These are phyloP conservation scores for Cucumis cinereus DNA, from an alignment of 306 rosid species.

Conservation along the genomic window DNA sequence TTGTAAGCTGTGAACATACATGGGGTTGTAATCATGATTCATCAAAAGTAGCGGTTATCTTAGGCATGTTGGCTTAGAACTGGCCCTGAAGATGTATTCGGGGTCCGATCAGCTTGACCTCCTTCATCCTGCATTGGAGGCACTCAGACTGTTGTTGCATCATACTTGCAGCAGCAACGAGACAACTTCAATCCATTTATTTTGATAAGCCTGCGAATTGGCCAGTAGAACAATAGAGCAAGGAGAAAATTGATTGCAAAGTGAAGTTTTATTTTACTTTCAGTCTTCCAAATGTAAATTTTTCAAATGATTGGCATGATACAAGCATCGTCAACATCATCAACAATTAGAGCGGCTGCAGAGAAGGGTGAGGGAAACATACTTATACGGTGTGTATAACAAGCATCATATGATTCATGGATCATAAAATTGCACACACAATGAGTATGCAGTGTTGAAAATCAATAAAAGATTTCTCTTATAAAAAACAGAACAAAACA, in stretches of 20 bases:
- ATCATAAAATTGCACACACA: not conserved
- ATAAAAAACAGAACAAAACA: no score
- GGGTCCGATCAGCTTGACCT: no score
- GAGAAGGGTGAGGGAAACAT: not conserved
- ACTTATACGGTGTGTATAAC: not conserved
- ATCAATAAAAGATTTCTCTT: not conserved
- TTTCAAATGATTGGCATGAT: not conserved
- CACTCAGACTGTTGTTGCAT: no score
- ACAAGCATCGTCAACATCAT: not conserved
- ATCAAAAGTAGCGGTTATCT: no score
- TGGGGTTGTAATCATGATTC: no score
- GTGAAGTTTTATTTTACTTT: not conserved
- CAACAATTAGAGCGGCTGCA: not conserved
- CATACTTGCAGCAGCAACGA: no score
- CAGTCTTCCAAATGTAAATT: not conserved
- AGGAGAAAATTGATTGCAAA: not conserved
- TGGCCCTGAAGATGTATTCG: no score
- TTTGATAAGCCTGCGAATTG: conserved; percentile 36
- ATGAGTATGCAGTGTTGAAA: not conserved
- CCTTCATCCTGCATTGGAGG: no score
- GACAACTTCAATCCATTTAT: conserved; percentile 71
- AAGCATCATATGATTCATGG: not conserved
- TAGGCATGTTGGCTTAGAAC: no score
- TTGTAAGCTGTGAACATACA: no score
- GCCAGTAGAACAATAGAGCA: not conserved